These are phyloP conservation scores for Suillus weaverae DNA, from an alignment of 768 basidiomycete species.

Conservation along the genomic window DNA sequence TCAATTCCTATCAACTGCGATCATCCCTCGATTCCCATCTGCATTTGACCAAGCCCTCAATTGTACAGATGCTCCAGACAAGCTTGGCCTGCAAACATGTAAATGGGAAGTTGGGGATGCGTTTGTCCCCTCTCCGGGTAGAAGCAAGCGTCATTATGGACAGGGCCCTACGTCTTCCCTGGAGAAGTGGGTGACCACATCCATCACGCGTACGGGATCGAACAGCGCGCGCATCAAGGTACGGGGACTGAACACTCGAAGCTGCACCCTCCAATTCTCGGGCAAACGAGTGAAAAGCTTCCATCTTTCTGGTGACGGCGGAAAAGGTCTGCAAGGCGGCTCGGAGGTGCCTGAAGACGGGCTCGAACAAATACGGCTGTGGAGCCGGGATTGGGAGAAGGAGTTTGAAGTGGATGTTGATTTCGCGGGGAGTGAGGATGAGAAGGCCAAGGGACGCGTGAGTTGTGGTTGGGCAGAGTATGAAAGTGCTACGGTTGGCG, in stretches of 20 bases:
- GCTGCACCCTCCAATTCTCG: slow-evolving; percentile 62
- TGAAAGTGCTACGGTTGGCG: slow-evolving; percentile 53
- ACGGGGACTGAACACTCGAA: slow-evolving; percentile 59
- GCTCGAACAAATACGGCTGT: slow-evolving; percentile 48
- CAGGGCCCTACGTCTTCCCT: not conserved
- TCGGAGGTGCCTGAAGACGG: slow-evolving; percentile 39
- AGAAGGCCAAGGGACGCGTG: slow-evolving; percentile 42
- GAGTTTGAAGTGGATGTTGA: slow-evolving; percentile 53
- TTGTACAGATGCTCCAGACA: slow-evolving; percentile 29
- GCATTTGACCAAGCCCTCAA: slow-evolving; percentile 35
- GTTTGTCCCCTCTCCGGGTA: slow-evolving; percentile 41
- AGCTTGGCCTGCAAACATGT: slow-evolving; percentile 47
- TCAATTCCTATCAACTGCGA: slow-evolving; percentile 41
- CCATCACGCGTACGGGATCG: slow-evolving; percentile 39
- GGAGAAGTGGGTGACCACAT: slow-evolving; percentile 45
- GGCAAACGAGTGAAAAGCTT: slow-evolving; percentile 43
- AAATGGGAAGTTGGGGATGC: slow-evolving; percentile 42
- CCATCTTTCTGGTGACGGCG: slow-evolving; percentile 37
- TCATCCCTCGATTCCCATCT: slow-evolving; percentile 56
- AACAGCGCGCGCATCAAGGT: slow-evolving; percentile 51
- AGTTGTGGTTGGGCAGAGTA: slow-evolving; percentile 73
- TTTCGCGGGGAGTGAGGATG: slow-evolving; percentile 36
- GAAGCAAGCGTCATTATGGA: slow-evolving; percentile 11
- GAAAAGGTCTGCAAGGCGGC: slow-evolving; percentile 40
- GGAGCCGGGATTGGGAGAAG: slow-evolving; percentile 60